Base-by-base conservation (phyloP, 805 yeast genomes). In the Candida khao-thaluensis region DNA sequence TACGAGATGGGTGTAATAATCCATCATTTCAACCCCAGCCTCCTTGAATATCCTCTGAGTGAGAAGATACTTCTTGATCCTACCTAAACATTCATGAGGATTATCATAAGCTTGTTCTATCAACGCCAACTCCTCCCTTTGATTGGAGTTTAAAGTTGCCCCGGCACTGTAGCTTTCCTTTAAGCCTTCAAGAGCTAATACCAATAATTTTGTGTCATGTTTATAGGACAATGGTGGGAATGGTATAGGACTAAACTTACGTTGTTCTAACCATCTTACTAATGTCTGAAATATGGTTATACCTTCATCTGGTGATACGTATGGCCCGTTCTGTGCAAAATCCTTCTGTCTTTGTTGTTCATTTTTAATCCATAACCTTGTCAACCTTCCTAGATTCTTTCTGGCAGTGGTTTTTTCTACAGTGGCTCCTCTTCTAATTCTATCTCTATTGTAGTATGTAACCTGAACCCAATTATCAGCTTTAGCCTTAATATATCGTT, bases 391-490 rank as follows among this genome's bases (percentile, higher is more conserved):
- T 36, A 93, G 61, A 55, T 93, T 93, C 70, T 93, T 93, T 60
- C 85, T 85, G 0, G 93, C 95, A 6, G 88, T 93, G 0, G 97
- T 86, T 53, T 93, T 93, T 54, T 93, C 99, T 12, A 89, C 93
- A 9, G 90, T 83, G 0, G 84, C 88, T n/a, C 98, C 98, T 27
- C 83, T 73, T 49, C 81, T 76, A 30, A 93, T 86, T 36, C 96
- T 72, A 47, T 89, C 96, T 48, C 99, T 73, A 55, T 91, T 93
- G 53, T 82, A 81, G 53, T 91, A 95, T 1, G 99, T 95, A 11
- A 87, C 90, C 1, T 93, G 81, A 9, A 88, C 76, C 98, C 98
- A 93, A 5, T 95, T 95, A 52, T 91, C 97, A 2, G 98, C 96
- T 58, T 93, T 91, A 1, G 96, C 95, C 53, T 88, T 83, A 35